A percentile compares a stretch with the other conserved stretches of the same genome.
Conservation (phyloP, 306 rosid genomes). For the Coriaria nepalensis region DNA sequence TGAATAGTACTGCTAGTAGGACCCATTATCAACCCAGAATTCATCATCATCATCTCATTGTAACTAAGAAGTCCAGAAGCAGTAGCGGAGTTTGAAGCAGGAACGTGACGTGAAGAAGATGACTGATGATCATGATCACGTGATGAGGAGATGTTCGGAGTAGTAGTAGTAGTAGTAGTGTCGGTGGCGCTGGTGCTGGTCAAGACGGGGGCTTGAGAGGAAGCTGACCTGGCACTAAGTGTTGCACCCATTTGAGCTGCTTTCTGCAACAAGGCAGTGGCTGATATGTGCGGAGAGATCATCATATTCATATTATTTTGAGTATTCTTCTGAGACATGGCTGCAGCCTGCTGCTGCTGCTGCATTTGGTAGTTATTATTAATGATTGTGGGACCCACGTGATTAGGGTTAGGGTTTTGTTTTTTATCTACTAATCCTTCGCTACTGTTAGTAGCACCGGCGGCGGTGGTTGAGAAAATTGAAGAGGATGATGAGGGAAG, state of each 20-base stretch:
- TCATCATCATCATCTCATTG: conserved; percentile 34
- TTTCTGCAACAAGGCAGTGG: conserved; percentile 92
- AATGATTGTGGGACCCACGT: conserved; percentile 14
- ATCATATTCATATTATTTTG: too few species aligned
- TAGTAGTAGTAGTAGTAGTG: conserved; percentile 3
- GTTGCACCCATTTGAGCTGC: conserved; percentile 97
- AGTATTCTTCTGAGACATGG: too few species aligned
- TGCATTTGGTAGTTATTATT: too few species aligned
- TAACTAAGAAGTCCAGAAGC: conserved; percentile 18
- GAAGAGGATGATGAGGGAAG: too few species aligned
- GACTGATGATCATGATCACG: conserved; percentile 17
- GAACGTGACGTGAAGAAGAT: not conserved
- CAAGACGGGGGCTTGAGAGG: conserved; percentile 47
- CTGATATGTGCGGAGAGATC: conserved; percentile 68
- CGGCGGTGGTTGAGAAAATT: too few species aligned
- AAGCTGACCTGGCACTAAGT: conserved; percentile 38
- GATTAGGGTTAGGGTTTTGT: conserved; percentile 65
- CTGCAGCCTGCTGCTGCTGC: too few species aligned
- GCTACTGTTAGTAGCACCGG: too few species aligned
- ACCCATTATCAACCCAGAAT: too few species aligned
- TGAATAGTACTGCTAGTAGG: too few species aligned
- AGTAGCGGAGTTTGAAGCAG: conserved; percentile 2
- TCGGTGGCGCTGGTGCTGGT: conserved; percentile 4
- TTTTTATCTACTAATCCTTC: conserved; percentile 7
- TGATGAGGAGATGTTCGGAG: conserved; percentile 34